A percentile compares a stretch with the other conserved stretches of the same genome.
These are phyloP conservation scores for Yarrowia sp. DNA, from an alignment of 805 yeast genomes.

Conservation along the genomic window DNA sequence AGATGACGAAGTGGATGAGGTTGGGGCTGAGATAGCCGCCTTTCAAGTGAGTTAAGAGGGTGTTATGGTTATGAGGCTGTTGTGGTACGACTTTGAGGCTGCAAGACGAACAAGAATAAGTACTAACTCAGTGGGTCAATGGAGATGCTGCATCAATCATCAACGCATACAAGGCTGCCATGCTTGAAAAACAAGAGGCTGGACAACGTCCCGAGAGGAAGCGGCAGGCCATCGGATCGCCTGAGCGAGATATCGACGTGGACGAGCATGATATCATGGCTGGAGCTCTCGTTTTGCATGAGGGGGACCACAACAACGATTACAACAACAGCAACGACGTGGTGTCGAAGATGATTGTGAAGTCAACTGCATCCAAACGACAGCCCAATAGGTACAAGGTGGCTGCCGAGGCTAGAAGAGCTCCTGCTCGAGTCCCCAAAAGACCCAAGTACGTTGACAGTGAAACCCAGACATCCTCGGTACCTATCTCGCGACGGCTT, in stretches of 20 bases:
- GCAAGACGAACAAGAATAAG: too few relatives aligned
- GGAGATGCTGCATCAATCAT: conserved; percentile 5
- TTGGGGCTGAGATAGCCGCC: neutral
- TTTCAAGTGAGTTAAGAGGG: neutral
- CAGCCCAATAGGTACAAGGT: conserved; percentile 3
- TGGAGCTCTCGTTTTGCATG: neutral
- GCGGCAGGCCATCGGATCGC: neutral
- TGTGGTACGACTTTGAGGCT: too few relatives aligned
- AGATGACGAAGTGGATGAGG: neutral
- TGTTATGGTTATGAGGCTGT: too few relatives aligned
- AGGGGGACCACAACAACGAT: neutral
- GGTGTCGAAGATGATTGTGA: neutral
- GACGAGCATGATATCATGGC: neutral
- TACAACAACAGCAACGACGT: neutral
- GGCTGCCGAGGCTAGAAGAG: neutral
- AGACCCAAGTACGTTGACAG: conserved; percentile 18
- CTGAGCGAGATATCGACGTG: neutral
- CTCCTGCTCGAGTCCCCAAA: neutral
- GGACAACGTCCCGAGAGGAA: neutral
- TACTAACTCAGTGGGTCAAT: conserved; percentile 9
- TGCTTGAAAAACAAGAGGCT: neutral
- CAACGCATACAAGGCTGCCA: conserved; percentile 10
- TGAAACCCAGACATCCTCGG: conserved; percentile 5
- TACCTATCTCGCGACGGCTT: neutral
- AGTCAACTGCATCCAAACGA: neutral